Conservation (phyloP, 805 yeast species). For the Suhomyces tanzawaensis region DNA sequence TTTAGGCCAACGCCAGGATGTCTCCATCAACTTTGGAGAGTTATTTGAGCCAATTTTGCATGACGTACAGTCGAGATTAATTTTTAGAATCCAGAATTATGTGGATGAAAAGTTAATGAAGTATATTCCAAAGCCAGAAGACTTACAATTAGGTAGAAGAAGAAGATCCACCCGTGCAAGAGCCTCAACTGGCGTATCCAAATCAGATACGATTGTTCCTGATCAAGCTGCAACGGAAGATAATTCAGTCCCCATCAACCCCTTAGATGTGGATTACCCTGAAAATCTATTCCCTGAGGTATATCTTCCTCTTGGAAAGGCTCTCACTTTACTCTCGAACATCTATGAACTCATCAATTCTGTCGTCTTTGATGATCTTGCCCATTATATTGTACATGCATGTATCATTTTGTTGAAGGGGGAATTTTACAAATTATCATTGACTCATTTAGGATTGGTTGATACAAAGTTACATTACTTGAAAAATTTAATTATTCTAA, state of each 20-base stretch:
- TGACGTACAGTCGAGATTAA: conserved; percentile 76
- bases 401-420: conserved; percentile 61
- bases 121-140: conserved; percentile 66
- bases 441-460: conserved; percentile 44
- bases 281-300: conserved; percentile 44
- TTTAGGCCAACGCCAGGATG: conserved; percentile 5
- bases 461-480: conserved; percentile 69
- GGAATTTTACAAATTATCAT: conserved; percentile 47
- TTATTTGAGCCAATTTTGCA: conserved; percentile 69
- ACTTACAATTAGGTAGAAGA: conserved; percentile 54
- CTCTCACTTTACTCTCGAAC: conserved; percentile 67
- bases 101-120: conserved; percentile 66
- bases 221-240: background rate
- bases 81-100: conserved; percentile 72
- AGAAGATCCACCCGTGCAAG: conserved; percentile 3
- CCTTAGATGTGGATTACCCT: conserved; percentile 32
- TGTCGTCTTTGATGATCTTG: conserved; percentile 80
- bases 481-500: conserved; percentile 67
- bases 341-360: conserved; percentile 79
- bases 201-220: background rate
- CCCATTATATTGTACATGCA: conserved; percentile 81
- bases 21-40: conserved; percentile 47
- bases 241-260: background rate
- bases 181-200: background rate
- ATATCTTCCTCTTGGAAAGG: conserved; percentile 70